Evolutionary conservation across 352 stramenopile species (phyloP), one percentile per base, ranked within the genome.

Genomic region (Phytophthora pluvialis): DNA sequence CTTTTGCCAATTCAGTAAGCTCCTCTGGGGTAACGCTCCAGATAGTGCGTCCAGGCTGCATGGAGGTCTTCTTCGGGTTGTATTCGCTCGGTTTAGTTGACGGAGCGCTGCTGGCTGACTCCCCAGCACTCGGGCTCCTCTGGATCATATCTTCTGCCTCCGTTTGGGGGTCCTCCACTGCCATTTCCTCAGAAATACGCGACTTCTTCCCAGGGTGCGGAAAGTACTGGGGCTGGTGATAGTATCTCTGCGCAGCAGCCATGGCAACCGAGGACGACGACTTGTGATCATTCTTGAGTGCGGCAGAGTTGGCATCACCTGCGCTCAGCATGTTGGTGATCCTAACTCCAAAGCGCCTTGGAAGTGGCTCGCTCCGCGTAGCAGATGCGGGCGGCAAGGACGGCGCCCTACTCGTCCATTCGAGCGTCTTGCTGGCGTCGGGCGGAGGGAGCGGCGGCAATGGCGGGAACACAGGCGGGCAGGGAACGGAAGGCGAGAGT

Each of bases 11-110:
- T 44, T 44, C 51, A 36, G 66, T 58, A 6, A 78, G 62, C 25
- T 81, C 73, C 7, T 72, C 60, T 3, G 70, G 70, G 1, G 61
- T 70, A 33, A 77, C 44, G 31, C 57, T 77, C 73, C 73, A 81
- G 18, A 79, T 77, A n/a, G 60, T 72, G n/a, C 47, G 42, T 25
- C 42, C 65, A 63, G 21, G 9, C 33, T 54, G 57, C 15, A 11
- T 12, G 5, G 16, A 16, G 18, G 4, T n/a, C 33, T 33, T 43
- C n/a, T 29, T n/a, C 1, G 29, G 7, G 4, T 4, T 33, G 44
- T 5, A 39, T 35, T 44, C 47, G 16, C 5, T 29, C 33, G 33
- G 10, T 39, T n/a, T 28, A 57, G 1, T 25, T 4, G 11, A 10
- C 7, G 29, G 26, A 21, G n/a, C 26, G 13, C 31, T 38, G 4